Base-by-base conservation (phyloP, 208 protist species). In the Porcisia deanei region DNA sequence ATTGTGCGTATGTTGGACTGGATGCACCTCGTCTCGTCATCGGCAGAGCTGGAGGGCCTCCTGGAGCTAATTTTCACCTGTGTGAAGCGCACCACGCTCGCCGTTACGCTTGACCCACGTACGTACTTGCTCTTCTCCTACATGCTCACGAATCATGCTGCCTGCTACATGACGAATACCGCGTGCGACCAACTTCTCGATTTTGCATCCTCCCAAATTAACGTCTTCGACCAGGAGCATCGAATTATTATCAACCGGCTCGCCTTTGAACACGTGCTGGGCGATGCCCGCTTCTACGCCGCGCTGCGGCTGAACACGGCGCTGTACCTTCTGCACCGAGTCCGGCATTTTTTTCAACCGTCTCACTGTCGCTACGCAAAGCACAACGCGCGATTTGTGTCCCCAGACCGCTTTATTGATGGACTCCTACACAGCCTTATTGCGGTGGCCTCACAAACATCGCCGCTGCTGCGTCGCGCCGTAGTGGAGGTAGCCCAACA, bases 191-290 rank as follows among this genome's bases (percentile, higher is more conserved):
- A 81, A 61, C 70, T 97, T 9, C 57, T 97, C 8, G 67, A 84
- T 69, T 61, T 93, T 22, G 85, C 85, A n/a, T 85, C 85, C 5
- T 73, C 81, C 43, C 69, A 88, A 59, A 66, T 90, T 43, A 64
- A 77, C 68, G 73, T 89, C 61, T 83, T 90, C 70, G 89, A 90
- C 43, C 86, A 85, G 70, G 64, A 84, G 64, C 90, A 94, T 66
- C 76, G 78, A 52, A 81, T 95, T 61, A 81, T 94, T 67, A 85
- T 93, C n/a, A 95, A 97, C 80, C 93, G 93, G 3, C 83, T 92
- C 20, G 78, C 90, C 20, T 94, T 97, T 77, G 86, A 93, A 72
- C 83, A 90, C 64, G 77, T 95, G 14, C 80, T 97, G 8, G 71
- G 82, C 16, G 88, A 94, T 80, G 71, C 82, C 63, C 76, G 85